Evolutionary conservation across 495 filamentous ascomycete species (phyloP).

Genomic region (Umbilicaria muhlenbergii): DNA sequence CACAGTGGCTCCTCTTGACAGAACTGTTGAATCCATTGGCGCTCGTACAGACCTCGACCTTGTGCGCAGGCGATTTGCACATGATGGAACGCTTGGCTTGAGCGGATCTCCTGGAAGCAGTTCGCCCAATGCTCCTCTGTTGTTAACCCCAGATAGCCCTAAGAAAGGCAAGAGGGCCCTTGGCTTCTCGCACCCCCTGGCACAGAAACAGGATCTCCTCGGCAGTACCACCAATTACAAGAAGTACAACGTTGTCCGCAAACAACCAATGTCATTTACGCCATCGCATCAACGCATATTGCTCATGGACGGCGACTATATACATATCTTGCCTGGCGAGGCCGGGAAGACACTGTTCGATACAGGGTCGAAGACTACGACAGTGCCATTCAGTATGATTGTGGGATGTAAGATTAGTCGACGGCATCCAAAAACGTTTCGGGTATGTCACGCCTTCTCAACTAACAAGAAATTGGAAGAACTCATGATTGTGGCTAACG

Average conservation of each 20-base stretch:
- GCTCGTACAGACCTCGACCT: slow-evolving; percentile 75
- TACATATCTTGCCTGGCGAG: slow-evolving; percentile 80
- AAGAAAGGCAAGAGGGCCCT: slow-evolving; percentile 17
- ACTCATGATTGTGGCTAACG: background rate
- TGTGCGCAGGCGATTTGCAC: slow-evolving; percentile 67
- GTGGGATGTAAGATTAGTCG: slow-evolving; percentile 85
- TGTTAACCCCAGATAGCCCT: slow-evolving; percentile 31
- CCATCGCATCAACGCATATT: slow-evolving; percentile 70
- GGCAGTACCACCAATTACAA: slow-evolving; percentile 50
- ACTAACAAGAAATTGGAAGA: background rate
- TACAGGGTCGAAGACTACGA: slow-evolving; percentile 54
- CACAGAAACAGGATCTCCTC: slow-evolving; percentile 63
- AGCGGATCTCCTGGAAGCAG: slow-evolving; percentile 66
- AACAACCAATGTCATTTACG: slow-evolving; percentile 87
- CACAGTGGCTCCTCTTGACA: slow-evolving; percentile 70
- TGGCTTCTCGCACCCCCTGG: slow-evolving; percentile 53
- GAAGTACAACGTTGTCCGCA: slow-evolving; percentile 83
- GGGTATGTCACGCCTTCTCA: slow-evolving; percentile 29
- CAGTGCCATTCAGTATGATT: slow-evolving; percentile 82
- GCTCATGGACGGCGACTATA: slow-evolving; percentile 85
- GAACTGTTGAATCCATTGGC: slow-evolving; percentile 78
- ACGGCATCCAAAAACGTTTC: slow-evolving; percentile 83
- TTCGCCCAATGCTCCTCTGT: slow-evolving; percentile 61
- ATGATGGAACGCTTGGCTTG: slow-evolving; percentile 58
- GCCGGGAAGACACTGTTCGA: slow-evolving; percentile 37